Conservation (phyloP, 805 yeast genomes). For the Teunomyces aglyptinius region DNA sequence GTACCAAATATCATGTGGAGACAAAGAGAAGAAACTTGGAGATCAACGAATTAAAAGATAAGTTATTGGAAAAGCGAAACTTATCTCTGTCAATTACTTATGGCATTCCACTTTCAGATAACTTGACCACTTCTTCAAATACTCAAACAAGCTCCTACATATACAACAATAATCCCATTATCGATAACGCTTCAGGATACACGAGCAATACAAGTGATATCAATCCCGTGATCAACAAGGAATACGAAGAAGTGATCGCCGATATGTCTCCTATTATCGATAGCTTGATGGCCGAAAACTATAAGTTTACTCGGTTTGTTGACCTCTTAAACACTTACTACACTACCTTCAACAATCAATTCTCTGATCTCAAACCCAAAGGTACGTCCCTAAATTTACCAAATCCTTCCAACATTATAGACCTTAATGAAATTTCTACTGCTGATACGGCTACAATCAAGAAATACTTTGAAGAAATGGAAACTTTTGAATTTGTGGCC, state of each 20-base stretch:
- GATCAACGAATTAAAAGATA: slow-evolving; percentile 32
- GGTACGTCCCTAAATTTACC: slow-evolving; percentile 13
- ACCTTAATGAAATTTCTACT: slow-evolving; percentile 17
- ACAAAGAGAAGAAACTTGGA: slow-evolving; percentile 31
- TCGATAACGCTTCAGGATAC: slow-evolving; percentile 19
- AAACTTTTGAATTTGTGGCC: slow-evolving; percentile 33
- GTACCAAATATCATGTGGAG: slow-evolving; percentile 35
- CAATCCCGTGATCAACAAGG: slow-evolving; percentile 12
- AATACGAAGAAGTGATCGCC: slow-evolving; percentile 32
- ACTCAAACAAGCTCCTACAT: slow-evolving; percentile 11
- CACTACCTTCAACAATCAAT: slow-evolving; percentile 23
- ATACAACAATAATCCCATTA: slow-evolving; percentile 32
- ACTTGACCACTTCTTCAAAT: slow-evolving; percentile 18
- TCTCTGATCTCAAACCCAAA: slow-evolving; percentile 17
- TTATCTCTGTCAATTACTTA: slow-evolving; percentile 26
- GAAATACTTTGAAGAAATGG: slow-evolving; percentile 29
- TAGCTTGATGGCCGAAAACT: slow-evolving; percentile 35
- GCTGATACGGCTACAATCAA: slow-evolving; percentile 13
- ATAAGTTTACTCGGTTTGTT: slow-evolving; percentile 32
- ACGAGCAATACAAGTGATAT: slow-evolving; percentile 2
- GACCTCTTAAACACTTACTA: slow-evolving; percentile 28
- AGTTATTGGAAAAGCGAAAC: slow-evolving; percentile 32
- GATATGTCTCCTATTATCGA: slow-evolving; percentile 36
- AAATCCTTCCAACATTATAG: slow-evolving; percentile 34
- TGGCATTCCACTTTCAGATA: slow-evolving; percentile 21